Evolutionary conservation across 23 red algal species (phyloP), one percentile per base, ranked within the genome.

Genomic region (Agarophyton chilense): DNA sequence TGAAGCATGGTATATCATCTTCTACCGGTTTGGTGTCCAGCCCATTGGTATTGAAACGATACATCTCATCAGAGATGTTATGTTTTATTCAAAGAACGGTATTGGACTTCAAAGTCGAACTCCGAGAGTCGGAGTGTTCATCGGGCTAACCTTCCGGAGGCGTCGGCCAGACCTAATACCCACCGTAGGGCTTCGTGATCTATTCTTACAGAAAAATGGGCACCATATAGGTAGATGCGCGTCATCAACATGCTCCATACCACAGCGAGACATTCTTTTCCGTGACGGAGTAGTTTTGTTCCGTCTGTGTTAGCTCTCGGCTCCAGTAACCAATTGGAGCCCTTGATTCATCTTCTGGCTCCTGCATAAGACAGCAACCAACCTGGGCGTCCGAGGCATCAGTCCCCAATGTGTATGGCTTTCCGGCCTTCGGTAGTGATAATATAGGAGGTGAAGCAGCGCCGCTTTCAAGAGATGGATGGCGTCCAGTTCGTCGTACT

Each of bases 121-220:
- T n/a, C n/a, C n/a, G n/a, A n/a, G n/a, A n/a, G n/a, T n/a, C n/a
- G n/a, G n/a, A n/a, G n/a, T n/a, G 10, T 54, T 21, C 29, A 87
- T 53, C 61, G 9, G 26, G 39, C 82, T 40, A 74, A n/a, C 21
- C 82, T 34, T 35, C 65, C 19, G 34, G 46, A 50, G 39, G 39
- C 61, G 52, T 75, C 82, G 8, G 66, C 53, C 8, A 58, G 44
- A 17, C 61, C 61, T 17, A 79, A 31, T 17, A 90, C 79, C 68
- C 86, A 90, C 46, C 54, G 18, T 35, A 90, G 50, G 31, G 72
- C 19, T 17, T 75, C 36, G 17, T 90, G 72, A 56, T 90, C 51
- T 24, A 72, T 77, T 21, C 72, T 19, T 45, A 90, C 16, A 2
- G 72, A 79, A 41, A 90, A 90, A 5, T 12, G 8, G 17, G 19